Evolutionary conservation across 1,139 yeast species (phyloP).

Genomic region (Dujonia santamariae): DNA sequence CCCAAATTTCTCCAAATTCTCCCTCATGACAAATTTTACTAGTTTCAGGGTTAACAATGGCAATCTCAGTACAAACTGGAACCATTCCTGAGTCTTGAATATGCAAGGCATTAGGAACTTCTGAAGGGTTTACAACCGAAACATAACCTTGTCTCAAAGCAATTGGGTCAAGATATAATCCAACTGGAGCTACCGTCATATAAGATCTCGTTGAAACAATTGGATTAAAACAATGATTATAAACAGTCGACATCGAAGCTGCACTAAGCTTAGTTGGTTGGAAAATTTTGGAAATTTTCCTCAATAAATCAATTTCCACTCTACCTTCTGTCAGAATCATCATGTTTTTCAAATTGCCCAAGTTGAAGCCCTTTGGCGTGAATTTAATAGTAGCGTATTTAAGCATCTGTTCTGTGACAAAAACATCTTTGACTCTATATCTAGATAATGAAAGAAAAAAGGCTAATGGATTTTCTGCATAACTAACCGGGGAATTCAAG

Average conservation of each 20-base stretch:
- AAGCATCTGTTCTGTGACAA: conserved; percentile 82
- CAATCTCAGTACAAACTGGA: conserved; percentile 89
- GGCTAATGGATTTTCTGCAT: conserved; percentile 69
- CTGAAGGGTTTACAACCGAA: conserved; percentile 72
- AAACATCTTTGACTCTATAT: conserved; percentile 81
- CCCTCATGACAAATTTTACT: conserved; percentile 75
- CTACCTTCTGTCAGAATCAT: conserved; percentile 81
- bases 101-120: conserved; percentile 64
- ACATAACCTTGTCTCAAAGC: conserved; percentile 87
- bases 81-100: conserved; percentile 96
- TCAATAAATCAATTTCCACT: conserved; percentile 62
- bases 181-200: conserved; percentile 86
- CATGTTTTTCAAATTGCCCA: conserved; percentile 70
- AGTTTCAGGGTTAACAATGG: conserved; percentile 95
- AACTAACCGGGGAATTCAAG: conserved; percentile 75
- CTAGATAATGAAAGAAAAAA: conserved; percentile 73
- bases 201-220: conserved; percentile 83
- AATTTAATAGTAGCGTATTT: conserved; percentile 65
- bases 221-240: conserved; percentile 79
- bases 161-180: conserved; percentile 80
- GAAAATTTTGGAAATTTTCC: conserved; percentile 61
- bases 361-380: conserved; percentile 63
- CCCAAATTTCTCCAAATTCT: conserved; percentile 99
- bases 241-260: conserved; percentile 73
- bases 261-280: conserved; percentile 64